phyloP scores from a whole-genome alignment of 306 rosid genomes.

The Begonia peltatifolia region DNA sequence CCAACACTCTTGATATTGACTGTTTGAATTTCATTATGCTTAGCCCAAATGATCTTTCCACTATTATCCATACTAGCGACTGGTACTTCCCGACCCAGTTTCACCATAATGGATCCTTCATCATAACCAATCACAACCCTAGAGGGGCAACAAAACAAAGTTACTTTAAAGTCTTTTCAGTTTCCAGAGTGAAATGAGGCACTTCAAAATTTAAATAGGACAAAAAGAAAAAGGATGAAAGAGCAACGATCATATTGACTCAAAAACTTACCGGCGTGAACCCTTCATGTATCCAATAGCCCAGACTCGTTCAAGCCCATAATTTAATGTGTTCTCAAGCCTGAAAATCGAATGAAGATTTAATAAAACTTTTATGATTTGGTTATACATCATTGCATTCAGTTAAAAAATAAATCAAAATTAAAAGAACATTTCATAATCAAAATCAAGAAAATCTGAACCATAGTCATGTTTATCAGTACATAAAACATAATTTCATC shows the following conservation, averaged over 20 bases:
- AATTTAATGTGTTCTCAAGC: slow-evolving; percentile 96
- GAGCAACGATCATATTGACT: not conserved
- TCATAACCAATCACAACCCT: slow-evolving; percentile 96
- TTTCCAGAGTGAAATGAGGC: not conserved
- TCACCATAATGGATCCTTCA: slow-evolving; percentile 94
- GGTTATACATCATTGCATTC: too few relatives aligned
- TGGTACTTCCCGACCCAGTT: slow-evolving; percentile 95
- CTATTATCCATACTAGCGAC: slow-evolving; percentile 95
- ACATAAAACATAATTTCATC: slow-evolving; percentile 2
- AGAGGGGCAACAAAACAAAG: not conserved
- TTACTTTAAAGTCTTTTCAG: too few relatives aligned
- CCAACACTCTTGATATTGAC: slow-evolving; percentile 89
- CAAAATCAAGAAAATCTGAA: not conserved
- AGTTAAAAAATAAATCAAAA: too few relatives aligned
- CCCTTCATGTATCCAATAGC: slow-evolving; percentile 87
- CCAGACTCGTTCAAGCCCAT: slow-evolving; percentile 99
- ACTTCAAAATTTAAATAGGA: slow-evolving; percentile 3
- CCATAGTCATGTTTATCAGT: not conserved
- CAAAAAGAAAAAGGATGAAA: slow-evolving; percentile 1
- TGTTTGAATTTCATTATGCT: slow-evolving; percentile 94
- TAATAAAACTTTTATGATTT: too few relatives aligned
- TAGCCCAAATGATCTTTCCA: slow-evolving; percentile 94
- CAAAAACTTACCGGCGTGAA: slow-evolving; percentile 68
- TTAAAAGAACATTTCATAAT: not conserved
- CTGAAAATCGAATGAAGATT: slow-evolving; percentile 22